Base-by-base conservation (phyloP, 805 yeast species). In the Barnettozyma wickerhamii region DNA sequence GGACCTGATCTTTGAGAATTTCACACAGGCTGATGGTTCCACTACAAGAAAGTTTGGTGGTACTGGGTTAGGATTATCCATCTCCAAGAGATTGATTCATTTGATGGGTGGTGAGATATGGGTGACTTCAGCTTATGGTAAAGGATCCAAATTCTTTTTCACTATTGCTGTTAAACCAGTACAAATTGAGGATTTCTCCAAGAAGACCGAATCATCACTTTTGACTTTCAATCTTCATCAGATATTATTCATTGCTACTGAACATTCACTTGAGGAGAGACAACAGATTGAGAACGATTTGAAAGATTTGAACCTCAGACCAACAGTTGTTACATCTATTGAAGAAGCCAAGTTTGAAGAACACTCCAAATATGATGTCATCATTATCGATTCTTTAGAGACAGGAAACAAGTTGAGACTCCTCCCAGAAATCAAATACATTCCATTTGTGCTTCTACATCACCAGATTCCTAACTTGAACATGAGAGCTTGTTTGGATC, bases 41-140 rank as follows among this genome's bases (percentile, higher is more conserved):
- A 87, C 95, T 2, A 87, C 95, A 3, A 75, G 95, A 60, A 85
- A 85, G 62, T 87, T 87, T 59, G 95, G 95, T 53, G 95, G 95
- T 55, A 87, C 95, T 4, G 95, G 95, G 49, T 70, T 87, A 35
- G 95, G 95, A n/a, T 70, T 87, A 40, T 84, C 95, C 3, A 87
- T 87, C 61, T 87, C 95, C 10, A 86, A 85, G 61, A 88, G 85
- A 53, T 72, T 87, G 52, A 86, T 87, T 55, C 90, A 85, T 55
- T 72, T 87, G 48, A 86, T 87, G 95, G 95, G 95, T 30, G 95
- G 95, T 58, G 91, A 84, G 48, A 86, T 87, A 47, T 86, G 95
- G 95, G 95, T 87, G 18, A 77, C 84, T 15, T 84, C 93, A 1
- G 74, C 72, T 45, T 84, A 79, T 56, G 93, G 93, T 14, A 69